Evolutionary conservation across 1,284 basidiomycete genomes (phyloP).

Genomic region (Trichosporon sp.): DNA sequence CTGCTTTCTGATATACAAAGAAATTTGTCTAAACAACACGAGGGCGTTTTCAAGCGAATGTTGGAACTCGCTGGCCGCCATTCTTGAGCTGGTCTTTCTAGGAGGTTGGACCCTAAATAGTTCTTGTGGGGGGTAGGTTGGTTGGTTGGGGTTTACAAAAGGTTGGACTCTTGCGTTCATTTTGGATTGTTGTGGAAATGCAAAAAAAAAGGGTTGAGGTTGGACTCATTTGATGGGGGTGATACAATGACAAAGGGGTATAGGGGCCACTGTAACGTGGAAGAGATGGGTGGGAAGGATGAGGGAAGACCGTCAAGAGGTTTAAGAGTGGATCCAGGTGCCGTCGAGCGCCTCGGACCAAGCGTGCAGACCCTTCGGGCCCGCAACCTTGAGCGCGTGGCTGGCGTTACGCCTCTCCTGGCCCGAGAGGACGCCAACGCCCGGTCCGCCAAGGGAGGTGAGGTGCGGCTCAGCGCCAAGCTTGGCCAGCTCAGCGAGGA

Average conservation of each 20-base stretch:
- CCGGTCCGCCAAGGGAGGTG: constrained; percentile 89
- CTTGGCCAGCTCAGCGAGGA: constrained; percentile 65
- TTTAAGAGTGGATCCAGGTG: constrained; percentile 26
- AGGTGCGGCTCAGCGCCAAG: constrained; percentile 83
- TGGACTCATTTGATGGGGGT: background rate
- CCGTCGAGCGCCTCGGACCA: constrained; percentile 26
- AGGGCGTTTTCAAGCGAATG: background rate
- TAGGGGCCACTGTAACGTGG: background rate
- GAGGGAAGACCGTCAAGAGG: background rate
- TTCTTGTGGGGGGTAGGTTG: too few species aligned
- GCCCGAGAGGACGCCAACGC: constrained; percentile 69
- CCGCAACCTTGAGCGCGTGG: constrained; percentile 21
- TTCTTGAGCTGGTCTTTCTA: background rate
- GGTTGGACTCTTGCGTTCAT: constrained; percentile 9
- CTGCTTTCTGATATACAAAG: constrained; percentile 3
- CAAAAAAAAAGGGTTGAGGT: background rate
- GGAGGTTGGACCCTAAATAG: constrained; percentile 15
- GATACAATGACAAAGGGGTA: background rate
- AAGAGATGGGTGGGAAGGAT: background rate
- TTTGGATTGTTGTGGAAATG: background rate
- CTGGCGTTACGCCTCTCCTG: constrained; percentile 19
- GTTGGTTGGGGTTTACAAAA: background rate
- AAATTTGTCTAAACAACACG: constrained; percentile 4
- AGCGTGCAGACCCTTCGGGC: constrained; percentile 20
- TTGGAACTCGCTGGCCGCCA: constrained; percentile 2